Evolutionary conservation across 116 monocot species (phyloP).

Genomic region (Iris pallida): DNA sequence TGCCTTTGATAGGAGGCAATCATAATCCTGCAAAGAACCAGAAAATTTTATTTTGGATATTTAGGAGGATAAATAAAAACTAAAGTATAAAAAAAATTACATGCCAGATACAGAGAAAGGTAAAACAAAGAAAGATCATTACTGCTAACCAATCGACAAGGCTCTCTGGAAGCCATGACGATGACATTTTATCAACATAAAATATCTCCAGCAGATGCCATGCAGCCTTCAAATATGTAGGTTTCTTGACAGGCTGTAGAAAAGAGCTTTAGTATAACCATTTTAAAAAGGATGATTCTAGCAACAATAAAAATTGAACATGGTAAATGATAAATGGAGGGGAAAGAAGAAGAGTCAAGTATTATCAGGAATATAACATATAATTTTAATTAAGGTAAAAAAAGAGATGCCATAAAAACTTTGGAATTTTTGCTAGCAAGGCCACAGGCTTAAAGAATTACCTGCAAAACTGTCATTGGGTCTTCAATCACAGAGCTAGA

Average conservation of each 20-base stretch:
- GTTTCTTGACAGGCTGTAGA: slow-evolving; percentile 36
- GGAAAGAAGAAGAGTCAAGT: not conserved
- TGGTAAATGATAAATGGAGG: not conserved
- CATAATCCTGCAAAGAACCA: slow-evolving; percentile 56
- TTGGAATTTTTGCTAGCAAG: not conserved
- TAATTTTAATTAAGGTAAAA: not conserved
- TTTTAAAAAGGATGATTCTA: not conserved
- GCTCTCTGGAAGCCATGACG: slow-evolving; percentile 74
- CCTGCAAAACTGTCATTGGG: slow-evolving; percentile 55
- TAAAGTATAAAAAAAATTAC: not conserved
- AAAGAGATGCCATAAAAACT: not conserved
- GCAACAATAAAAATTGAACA: not conserved
- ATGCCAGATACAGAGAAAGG: not conserved
- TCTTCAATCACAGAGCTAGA: slow-evolving; percentile 49
- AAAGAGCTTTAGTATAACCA: not conserved
- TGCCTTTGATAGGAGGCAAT: slow-evolving; percentile 52
- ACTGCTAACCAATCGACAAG: slow-evolving; percentile 98
- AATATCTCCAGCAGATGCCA: slow-evolving; percentile 88
- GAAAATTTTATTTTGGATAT: not conserved
- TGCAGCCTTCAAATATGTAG: slow-evolving; percentile 71
- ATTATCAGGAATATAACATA: not conserved
- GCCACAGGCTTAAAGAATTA: slow-evolving; percentile 1
- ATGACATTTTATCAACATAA: slow-evolving; percentile 75
- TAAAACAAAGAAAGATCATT: slow-evolving; percentile 36
- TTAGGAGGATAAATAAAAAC: not conserved